phyloP scores from a whole-genome alignment of 257 asterid genomes.

The Solanum clarkiae region DNA sequence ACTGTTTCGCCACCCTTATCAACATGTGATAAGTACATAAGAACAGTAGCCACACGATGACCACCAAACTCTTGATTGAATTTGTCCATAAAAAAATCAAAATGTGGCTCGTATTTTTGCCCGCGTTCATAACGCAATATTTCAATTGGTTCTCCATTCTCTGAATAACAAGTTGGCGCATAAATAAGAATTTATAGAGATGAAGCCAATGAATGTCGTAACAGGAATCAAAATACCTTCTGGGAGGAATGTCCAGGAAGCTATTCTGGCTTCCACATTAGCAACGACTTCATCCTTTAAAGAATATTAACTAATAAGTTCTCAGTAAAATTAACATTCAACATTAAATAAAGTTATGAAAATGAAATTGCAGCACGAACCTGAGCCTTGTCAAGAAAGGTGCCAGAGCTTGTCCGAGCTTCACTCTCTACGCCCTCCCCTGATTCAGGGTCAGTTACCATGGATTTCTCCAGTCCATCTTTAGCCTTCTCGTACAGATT shows the following conservation, averaged over 20 bases:
- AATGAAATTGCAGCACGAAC: slow-evolving; percentile 15
- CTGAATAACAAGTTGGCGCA: slow-evolving; percentile 19
- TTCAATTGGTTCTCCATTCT: slow-evolving; percentile 83
- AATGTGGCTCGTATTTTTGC: slow-evolving; percentile 87
- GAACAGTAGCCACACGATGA: slow-evolving; percentile 85
- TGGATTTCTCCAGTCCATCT: slow-evolving; percentile 80
- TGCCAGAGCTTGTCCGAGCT: slow-evolving; percentile 90
- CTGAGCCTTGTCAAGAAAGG: slow-evolving; percentile 65
- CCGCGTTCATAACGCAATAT: slow-evolving; percentile 73
- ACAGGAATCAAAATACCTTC: slow-evolving; percentile 29
- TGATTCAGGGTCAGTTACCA: slow-evolving; percentile 87
- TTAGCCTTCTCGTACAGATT: slow-evolving; percentile 47
- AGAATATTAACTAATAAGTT: neutral
- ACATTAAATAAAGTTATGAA: neutral
- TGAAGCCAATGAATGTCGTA: neutral
- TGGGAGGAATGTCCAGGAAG: slow-evolving; percentile 94
- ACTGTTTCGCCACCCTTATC: slow-evolving; percentile 81
- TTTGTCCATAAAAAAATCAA: slow-evolving; percentile 61
- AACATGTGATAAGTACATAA: slow-evolving; percentile 70
- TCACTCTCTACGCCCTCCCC: slow-evolving; percentile 85
- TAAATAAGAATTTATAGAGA: neutral
- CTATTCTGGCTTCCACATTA: slow-evolving; percentile 54
- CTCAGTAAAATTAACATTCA: neutral
- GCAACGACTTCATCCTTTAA: slow-evolving; percentile 61
- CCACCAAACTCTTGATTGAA: slow-evolving; percentile 73